A percentile compares a stretch with the other conserved stretches of the same genome.
Conservation (phyloP, 2,329 filamentous ascomycete species). For the Cercospora citrullina region DNA sequence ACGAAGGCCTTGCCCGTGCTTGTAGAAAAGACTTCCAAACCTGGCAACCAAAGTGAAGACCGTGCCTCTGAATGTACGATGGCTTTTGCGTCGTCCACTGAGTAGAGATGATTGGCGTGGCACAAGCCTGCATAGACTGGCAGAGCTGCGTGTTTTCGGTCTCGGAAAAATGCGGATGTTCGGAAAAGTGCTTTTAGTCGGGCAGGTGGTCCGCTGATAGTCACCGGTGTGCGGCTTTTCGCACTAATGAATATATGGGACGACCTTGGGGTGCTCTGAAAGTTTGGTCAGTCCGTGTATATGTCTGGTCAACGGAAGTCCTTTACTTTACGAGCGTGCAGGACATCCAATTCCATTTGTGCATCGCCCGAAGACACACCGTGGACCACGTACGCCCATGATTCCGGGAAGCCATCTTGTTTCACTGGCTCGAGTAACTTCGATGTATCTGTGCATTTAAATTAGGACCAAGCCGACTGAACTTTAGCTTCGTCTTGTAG, state of each 20-base stretch:
- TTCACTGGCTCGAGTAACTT: conserved; percentile 41
- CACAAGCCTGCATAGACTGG: conserved; percentile 36
- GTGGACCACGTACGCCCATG: conserved; percentile 48
- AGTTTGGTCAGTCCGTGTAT: not conserved
- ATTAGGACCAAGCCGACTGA: not conserved
- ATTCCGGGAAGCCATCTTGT: conserved; percentile 38
- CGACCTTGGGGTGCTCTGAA: conserved; percentile 6
- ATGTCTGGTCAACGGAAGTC: not conserved
- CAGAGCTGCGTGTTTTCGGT: conserved; percentile 28
- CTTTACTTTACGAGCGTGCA: not conserved
- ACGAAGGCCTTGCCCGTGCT: conserved; percentile 36
- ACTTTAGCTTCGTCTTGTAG: not conserved
- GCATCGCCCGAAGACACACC: conserved; percentile 37
- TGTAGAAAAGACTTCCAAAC: conserved; percentile 39
- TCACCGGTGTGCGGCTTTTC: conserved; percentile 33
- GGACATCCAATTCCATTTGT: conserved; percentile 43
- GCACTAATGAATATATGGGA: conserved; percentile 36
- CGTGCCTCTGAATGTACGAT: not conserved
- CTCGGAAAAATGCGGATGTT: conserved; percentile 30
- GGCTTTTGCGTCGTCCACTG: not conserved
- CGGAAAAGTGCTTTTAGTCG: conserved; percentile 33
- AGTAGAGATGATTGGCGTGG: conserved; percentile 37
- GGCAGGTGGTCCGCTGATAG: conserved; percentile 38
- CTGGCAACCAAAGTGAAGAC: conserved; percentile 12
- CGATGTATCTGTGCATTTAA: conserved; percentile 40